These are phyloP conservation scores for Skeletonema menzelii DNA, from an alignment of 108 stramenopile genomes.

Conservation along the genomic window DNA sequence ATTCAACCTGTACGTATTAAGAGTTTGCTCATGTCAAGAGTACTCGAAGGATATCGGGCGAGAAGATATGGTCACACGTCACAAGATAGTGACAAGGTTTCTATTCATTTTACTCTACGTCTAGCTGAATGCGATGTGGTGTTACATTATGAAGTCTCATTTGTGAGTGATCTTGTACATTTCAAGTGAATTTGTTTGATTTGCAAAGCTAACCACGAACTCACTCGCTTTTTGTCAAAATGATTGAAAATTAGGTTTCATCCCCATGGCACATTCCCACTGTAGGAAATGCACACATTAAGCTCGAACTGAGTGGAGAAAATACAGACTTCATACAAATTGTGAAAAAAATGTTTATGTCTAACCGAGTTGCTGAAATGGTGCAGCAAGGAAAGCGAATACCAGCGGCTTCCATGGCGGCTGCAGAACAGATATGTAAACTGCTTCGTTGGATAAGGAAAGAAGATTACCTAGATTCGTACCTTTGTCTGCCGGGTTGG, in stretches of 20 bases:
- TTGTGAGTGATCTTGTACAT: constrained; percentile 30
- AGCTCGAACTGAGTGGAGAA: constrained; percentile 73
- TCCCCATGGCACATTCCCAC: constrained; percentile 54
- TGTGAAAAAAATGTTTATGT: constrained; percentile 69
- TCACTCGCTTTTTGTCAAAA: not conserved
- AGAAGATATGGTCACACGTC: constrained; percentile 70
- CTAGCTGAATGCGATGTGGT: constrained; percentile 54
- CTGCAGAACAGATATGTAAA: constrained; percentile 58
- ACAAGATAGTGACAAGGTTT: constrained; percentile 70
- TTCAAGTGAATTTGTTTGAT: not conserved
- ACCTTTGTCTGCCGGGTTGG: constrained; percentile 64
- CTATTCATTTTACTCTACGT: constrained; percentile 64
- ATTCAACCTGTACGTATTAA: constrained; percentile 76
- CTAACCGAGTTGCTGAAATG: constrained; percentile 29
- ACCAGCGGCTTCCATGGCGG: constrained; percentile 45
- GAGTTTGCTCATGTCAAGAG: constrained; percentile 62
- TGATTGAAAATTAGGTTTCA: constrained; percentile 9
- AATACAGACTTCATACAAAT: constrained; percentile 58
- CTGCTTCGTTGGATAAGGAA: constrained; percentile 62
- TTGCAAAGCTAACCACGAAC: not conserved
- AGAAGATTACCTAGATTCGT: constrained; percentile 71
- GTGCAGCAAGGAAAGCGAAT: constrained; percentile 30
- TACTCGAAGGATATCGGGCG: constrained; percentile 77
- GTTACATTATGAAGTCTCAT: constrained; percentile 77
- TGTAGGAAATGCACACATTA: constrained; percentile 77